Evolutionary conservation across 129 eudicot species (phyloP), one percentile per base, ranked within the genome.

Genomic region (Escallonia rubra): DNA sequence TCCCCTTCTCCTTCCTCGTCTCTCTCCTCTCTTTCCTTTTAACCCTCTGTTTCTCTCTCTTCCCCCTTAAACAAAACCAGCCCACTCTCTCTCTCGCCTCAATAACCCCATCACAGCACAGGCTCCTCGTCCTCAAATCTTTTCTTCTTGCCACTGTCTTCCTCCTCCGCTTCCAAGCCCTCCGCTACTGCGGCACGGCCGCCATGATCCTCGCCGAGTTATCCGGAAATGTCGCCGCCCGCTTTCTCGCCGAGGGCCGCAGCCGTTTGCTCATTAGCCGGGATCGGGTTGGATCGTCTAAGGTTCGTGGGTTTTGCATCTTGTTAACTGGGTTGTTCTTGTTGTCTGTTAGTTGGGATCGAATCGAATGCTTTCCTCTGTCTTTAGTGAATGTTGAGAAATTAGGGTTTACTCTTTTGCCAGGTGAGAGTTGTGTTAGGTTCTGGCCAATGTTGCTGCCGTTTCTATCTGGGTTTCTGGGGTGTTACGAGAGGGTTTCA

Each of bases 371-470:
- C 23, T 93, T 93, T 43, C 98, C 98, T 7, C 73, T 88, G 0
- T 88, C 96, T 4, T 77, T 73, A n/a, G 69, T 79, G 16, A 89
- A 86, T 54, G 64, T 89, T 16, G 72, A 61, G 10, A 80, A 71
- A 47, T 67, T 77, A 9, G 87, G 85, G 62, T 63, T 77, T 64
- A 66, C 69, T 0, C 39, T 85, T 57, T 50, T 84, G 34, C 83
- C 82, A 3, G 76, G 74, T 14, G 80, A 60, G 78, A 81, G 67
- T 68, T 93, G 98, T 73, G 76, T 86, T 57, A 86, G 96, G 78
- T 45, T 93, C 46, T 87, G 95, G 96, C 92, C 95, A 1, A 80
- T 93, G 98, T n/a, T 89, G 85, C 77, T 93, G 14, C 98, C 98
- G 0, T 93, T 89, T 74, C 8, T 93, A n/a, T 86, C 90, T 13